phyloP scores from a whole-genome alignment of 208 protist species.

The Leishmania aethiopica region DNA sequence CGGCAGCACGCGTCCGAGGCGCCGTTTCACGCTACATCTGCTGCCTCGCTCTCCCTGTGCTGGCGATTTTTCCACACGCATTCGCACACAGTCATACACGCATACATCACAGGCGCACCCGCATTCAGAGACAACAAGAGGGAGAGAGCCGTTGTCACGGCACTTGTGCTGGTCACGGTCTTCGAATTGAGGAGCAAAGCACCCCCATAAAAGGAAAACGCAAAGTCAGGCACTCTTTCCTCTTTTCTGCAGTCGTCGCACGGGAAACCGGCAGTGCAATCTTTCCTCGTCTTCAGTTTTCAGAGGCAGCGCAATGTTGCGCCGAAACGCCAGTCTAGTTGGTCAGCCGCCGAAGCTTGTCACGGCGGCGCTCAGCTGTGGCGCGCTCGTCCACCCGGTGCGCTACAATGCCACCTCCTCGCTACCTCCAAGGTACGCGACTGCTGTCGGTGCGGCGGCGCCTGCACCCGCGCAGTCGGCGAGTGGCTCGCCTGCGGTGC shows the following conservation, averaged over 20 bases:
- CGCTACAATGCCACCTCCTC: conserved; percentile 15
- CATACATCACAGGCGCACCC: neutral
- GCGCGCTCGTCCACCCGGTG: neutral
- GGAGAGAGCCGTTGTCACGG: neutral
- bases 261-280: neutral
- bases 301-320: conserved; percentile 12
- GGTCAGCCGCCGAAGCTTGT: neutral
- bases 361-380: neutral
- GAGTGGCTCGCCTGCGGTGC: neutral
- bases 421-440: conserved; percentile 4
- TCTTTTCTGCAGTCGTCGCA: neutral
- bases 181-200: neutral
- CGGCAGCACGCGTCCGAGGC: neutral
- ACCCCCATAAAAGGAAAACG: neutral
- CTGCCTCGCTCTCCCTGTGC: too few species aligned
- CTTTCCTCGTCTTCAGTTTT: neutral
- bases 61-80: neutral
- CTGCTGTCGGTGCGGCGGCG: neutral
- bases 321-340: neutral
- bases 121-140: neutral
- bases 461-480: conserved; percentile 2
- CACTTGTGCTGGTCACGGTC: neutral
- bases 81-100: neutral
- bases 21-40: neutral
- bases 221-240: neutral